Percentiles rank a stretch among this genome's conserved stretches.
Conservation (phyloP, 2,329 filamentous ascomycete genomes). For the Cladosporium phlei region DNA sequence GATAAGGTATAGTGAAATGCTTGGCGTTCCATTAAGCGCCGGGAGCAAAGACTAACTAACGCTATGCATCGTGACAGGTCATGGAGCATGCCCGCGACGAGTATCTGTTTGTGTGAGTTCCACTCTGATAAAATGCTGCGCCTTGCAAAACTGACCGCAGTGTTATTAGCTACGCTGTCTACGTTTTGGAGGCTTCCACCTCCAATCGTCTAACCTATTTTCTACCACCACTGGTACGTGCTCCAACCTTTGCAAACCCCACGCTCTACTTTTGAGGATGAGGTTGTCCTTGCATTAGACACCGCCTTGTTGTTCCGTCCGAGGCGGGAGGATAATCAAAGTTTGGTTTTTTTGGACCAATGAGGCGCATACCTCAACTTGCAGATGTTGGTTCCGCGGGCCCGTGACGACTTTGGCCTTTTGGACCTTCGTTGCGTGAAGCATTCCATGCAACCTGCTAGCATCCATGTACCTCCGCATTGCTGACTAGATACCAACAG, state of each 20-base stretch:
- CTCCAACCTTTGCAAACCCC: background rate
- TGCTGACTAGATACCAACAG: constrained; percentile 33
- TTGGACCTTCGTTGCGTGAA: background rate
- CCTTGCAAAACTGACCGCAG: constrained; percentile 19
- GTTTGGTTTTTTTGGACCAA: background rate
- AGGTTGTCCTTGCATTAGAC: background rate
- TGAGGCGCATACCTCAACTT: background rate
- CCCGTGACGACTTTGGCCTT: background rate
- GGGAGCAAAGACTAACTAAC: constrained; percentile 29
- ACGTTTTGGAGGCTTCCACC: constrained; percentile 49
- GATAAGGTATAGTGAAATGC: constrained; percentile 42
- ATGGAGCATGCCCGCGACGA: constrained; percentile 64
- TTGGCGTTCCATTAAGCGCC: constrained; percentile 25
- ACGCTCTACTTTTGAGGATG: background rate
- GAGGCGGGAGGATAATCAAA: background rate
- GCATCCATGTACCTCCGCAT: constrained; percentile 1
- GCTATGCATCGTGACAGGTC: constrained; percentile 39
- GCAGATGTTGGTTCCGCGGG: constrained; percentile 10
- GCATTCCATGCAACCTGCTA: background rate
- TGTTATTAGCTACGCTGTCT: constrained; percentile 46
- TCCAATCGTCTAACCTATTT: constrained; percentile 47
- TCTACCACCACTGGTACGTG: constrained; percentile 44
- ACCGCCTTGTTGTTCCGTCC: too few relatives aligned
- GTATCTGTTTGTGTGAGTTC: constrained; percentile 67
- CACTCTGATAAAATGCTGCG: constrained; percentile 7